Conservation (phyloP, 352 stramenopile genomes). For the Phytophthora megakarya region DNA sequence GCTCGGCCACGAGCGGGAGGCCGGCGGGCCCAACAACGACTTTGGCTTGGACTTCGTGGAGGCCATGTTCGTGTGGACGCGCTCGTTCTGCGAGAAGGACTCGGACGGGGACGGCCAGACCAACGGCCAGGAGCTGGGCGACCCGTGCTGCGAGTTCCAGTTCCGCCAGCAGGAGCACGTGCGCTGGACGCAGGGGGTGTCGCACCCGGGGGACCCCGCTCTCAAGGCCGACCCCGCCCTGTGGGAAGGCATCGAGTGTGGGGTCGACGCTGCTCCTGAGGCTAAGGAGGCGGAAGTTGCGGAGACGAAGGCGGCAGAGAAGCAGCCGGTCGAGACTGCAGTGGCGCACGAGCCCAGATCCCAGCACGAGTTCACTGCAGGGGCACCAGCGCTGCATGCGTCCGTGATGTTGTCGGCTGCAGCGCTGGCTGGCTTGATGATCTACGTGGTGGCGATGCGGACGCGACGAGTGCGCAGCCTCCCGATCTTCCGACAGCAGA, state of each 20-base stretch:
- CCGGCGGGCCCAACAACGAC: constrained; percentile 40
- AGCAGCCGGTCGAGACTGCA: constrained; percentile 1
- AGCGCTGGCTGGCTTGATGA: constrained; percentile 15
- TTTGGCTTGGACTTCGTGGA: constrained; percentile 53
- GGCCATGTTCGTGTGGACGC: constrained; percentile 44
- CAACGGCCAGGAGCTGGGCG: constrained; percentile 33
- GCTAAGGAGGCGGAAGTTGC: constrained; percentile 2
- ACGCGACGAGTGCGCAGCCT: constrained; percentile 16
- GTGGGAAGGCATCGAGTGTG: constrained; percentile 38
- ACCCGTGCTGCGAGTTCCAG: constrained; percentile 65
- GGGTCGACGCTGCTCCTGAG: not conserved
- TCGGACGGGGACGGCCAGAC: constrained; percentile 36
- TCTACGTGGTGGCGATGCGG: constrained; percentile 26
- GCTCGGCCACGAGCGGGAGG: constrained; percentile 33
- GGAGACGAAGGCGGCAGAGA: constrained; percentile 1
- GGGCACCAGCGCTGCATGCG: constrained; percentile 17
- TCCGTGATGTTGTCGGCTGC: constrained; percentile 32
- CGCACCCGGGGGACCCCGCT: constrained; percentile 32
- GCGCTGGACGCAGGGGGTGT: constrained; percentile 37
- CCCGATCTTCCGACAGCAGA: constrained; percentile 31
- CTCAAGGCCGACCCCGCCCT: constrained; percentile 29
- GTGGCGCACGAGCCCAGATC: not conserved
- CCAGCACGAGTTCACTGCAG: constrained; percentile 3
- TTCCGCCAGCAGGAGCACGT: constrained; percentile 26
- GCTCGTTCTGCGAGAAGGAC: constrained; percentile 51